Evolutionary conservation across 1,139 yeast species (phyloP), one percentile per base, ranked within the genome.

Genomic region (Candida sp.): DNA sequence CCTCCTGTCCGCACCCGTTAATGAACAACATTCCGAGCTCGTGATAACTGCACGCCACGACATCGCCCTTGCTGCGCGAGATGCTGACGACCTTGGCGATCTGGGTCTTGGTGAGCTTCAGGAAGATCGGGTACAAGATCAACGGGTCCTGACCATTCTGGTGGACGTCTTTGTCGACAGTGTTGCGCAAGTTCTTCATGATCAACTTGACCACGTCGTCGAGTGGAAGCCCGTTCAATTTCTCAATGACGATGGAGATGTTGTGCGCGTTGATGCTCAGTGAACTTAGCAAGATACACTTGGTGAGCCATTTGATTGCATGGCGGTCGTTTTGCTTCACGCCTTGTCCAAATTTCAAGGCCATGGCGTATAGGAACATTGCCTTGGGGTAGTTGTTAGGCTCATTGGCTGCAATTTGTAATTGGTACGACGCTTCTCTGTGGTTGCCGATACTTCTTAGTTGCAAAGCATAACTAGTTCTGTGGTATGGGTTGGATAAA

Each of bases 331-430:
- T 86, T 53, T 78, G 80, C 30, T 83, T 77, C 12, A 86, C 84
- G 0, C 96, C 96, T 68, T 85, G 85, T 1, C 96, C 96, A 51
- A 80, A 75, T 50, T 88, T 73, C 32, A 89, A 68, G 0, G 94
- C 88, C 58, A 87, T 68, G 0, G 93, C 90, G 63, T 88, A 89
- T 37, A 87, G 66, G 45, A 85, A 77, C 88, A 85, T 88, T 1
- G 94, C 96, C 49, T 65, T 64, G 1, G 77, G 72, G 42, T 86
- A 83, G 57, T 76, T 77, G 57, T 81, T 78, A 2, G 92, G 91
- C 37, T 70, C 68, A 54, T 75, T 77, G 1, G 90, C 86, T 2
- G 88, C 85, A 35, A 81, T 73, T 56, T 84, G 86, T 54, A 89
- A 70, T 59, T 86, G 90, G 58, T 85, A 84, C 2, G 92, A 81